Evolutionary conservation across 257 asterid species (phyloP).

Genomic region (Salvia rosmarinus): DNA sequence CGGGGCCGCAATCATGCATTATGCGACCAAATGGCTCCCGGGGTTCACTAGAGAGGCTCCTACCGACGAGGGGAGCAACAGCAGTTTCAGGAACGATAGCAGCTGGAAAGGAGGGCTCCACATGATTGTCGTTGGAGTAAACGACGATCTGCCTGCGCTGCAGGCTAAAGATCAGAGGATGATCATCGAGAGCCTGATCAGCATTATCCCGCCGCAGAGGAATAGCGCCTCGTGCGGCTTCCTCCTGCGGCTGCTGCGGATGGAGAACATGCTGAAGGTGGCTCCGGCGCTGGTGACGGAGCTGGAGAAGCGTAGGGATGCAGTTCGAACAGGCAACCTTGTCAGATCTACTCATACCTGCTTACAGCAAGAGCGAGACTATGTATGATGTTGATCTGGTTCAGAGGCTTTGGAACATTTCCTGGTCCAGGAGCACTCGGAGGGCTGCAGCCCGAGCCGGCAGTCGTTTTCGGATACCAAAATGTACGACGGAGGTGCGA

Average conservation of each 20-base stretch:
- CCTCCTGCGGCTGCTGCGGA: conserved; percentile 70
- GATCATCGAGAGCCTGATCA: conserved; percentile 88
- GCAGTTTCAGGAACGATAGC: conserved; percentile 16
- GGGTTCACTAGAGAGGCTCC: conserved; percentile 49
- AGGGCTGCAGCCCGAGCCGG: conserved; percentile 67
- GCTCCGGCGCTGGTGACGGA: conserved; percentile 93
- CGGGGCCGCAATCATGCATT: conserved; percentile 77
- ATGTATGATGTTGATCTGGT: conserved; percentile 82
- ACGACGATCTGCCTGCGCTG: conserved; percentile 52
- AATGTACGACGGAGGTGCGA: conserved; percentile 52
- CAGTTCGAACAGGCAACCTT: conserved; percentile 85
- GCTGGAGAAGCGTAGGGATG: conserved; percentile 94
- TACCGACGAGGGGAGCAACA: conserved; percentile 42
- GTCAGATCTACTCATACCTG: conserved; percentile 76
- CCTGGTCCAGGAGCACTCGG: conserved; percentile 84
- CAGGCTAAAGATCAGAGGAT: conserved; percentile 81
- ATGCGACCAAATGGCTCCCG: conserved; percentile 81
- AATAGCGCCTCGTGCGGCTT: conserved; percentile 86
- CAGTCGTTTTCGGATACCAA: conserved; percentile 59
- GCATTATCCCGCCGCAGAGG: conserved; percentile 88
- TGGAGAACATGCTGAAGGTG: conserved; percentile 81
- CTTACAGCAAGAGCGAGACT: conserved; percentile 65
- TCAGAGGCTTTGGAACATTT: conserved; percentile 96
- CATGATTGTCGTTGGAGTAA: conserved; percentile 66
- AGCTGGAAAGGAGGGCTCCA: conserved; percentile 87